Conservation (phyloP, 78 protist genomes). For the Speleostelium caveatum region DNA sequence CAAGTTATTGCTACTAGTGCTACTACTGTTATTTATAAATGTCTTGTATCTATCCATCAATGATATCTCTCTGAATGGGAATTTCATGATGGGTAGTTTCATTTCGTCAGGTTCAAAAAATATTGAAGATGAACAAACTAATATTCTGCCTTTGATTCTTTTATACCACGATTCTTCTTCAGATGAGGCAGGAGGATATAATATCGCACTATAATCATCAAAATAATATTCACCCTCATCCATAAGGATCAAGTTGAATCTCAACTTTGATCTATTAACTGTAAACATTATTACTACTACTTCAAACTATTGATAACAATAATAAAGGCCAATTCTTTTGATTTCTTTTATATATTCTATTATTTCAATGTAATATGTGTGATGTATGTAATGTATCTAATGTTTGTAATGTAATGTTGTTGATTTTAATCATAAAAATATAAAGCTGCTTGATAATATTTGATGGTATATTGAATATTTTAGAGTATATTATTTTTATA, state of each 20-base stretch:
- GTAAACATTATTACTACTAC: conserved; percentile 51
- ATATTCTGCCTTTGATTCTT: conserved; percentile 66
- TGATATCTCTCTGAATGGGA: conserved; percentile 54
- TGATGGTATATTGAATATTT: too few species aligned
- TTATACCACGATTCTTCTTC: conserved; percentile 64
- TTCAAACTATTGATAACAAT: background rate
- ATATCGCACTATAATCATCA: conserved; percentile 81
- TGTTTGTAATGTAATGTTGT: background rate
- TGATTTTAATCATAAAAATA: too few species aligned
- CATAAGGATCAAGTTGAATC: conserved; percentile 76
- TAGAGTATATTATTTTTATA: too few species aligned
- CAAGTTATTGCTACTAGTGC: too few species aligned
- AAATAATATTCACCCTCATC: conserved; percentile 87
- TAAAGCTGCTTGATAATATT: too few species aligned
- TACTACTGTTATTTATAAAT: background rate
- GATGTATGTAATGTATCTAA: background rate
- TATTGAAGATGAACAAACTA: conserved; percentile 81
- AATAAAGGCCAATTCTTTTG: background rate
- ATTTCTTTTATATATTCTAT: background rate
- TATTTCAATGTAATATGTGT: background rate
- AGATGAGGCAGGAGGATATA: conserved; percentile 54
- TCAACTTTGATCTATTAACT: conserved; percentile 43
- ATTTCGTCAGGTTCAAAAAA: conserved; percentile 85
- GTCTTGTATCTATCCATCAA: conserved; percentile 17
- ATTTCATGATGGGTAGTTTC: conserved; percentile 60